Evolutionary conservation across 345 rosid species (phyloP).

Genomic region (Turnera subulata): DNA sequence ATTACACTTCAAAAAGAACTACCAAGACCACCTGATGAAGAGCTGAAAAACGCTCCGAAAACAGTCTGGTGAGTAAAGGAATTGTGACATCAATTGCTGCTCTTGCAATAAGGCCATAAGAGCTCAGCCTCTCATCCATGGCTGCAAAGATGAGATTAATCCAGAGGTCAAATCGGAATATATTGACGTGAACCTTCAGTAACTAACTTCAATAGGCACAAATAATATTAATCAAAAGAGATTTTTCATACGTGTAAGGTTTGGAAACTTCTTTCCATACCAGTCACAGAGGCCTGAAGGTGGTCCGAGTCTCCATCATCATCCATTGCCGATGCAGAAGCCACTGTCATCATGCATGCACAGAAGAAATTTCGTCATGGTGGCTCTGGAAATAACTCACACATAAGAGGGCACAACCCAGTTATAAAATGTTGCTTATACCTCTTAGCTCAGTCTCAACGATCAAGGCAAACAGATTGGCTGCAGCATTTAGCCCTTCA

Average conservation of each 20-base stretch:
- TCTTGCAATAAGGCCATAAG: conserved; percentile 96
- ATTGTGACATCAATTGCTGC: conserved; percentile 76
- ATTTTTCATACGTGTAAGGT: not conserved
- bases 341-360: conserved; percentile 30
- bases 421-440: conserved; percentile 21
- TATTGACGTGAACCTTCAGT: no score
- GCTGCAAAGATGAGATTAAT: conserved; percentile 63
- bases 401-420: conserved; percentile 11
- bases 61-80: conserved; percentile 63
- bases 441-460: conserved; percentile 83
- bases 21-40: conserved; percentile 76
- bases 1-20: conserved; percentile 2
- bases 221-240: not conserved
- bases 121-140: conserved; percentile 92
- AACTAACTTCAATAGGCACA: no score
- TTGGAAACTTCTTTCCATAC: conserved; percentile 37
- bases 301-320: conserved; percentile 59
- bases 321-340: conserved; percentile 62
- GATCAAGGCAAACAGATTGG: conserved; percentile 70
- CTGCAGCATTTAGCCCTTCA: conserved; percentile 85
- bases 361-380: not conserved
- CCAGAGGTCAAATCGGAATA: no score
- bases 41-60: conserved; percentile 62
- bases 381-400: conserved; percentile 16
- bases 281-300: conserved; percentile 81